phyloP scores from a whole-genome alignment of 2,329 filamentous ascomycete genomes.

The Sporothrix globosa region DNA sequence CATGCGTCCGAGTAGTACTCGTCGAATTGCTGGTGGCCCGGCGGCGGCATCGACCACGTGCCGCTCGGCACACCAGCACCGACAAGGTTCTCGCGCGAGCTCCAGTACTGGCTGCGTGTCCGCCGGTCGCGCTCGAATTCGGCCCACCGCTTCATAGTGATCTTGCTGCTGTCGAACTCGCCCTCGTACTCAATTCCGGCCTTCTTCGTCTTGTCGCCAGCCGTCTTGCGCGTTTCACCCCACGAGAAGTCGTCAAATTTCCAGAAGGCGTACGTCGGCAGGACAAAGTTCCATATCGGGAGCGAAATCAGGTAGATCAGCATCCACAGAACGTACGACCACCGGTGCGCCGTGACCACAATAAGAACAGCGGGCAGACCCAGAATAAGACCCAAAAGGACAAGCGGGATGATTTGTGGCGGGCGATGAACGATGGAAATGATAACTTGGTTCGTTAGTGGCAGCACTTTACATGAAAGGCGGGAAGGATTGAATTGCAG shows the following conservation, averaged over 20 bases:
- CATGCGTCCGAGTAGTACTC: constrained; percentile 60
- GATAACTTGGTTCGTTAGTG: constrained; percentile 60
- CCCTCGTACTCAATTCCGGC: constrained; percentile 85
- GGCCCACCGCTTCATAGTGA: constrained; percentile 98
- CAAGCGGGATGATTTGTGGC: constrained; percentile 84
- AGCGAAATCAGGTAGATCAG: constrained; percentile 90
- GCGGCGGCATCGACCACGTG: constrained; percentile 48
- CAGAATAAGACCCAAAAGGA: constrained; percentile 86
- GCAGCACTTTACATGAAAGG: constrained; percentile 10
- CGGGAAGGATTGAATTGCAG: not conserved
- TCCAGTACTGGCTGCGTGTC: constrained; percentile 56
- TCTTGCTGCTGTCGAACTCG: constrained; percentile 97
- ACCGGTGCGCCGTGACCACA: constrained; percentile 87
- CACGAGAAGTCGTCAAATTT: constrained; percentile 99
- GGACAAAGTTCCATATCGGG: constrained; percentile 95
- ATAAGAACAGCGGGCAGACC: constrained; percentile 92
- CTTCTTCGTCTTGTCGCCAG: constrained; percentile 86
- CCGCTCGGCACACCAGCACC: constrained; percentile 42
- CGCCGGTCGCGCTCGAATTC: constrained; percentile 81
- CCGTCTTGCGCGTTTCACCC: constrained; percentile 96
- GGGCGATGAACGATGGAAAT: constrained; percentile 78
- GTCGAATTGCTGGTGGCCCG: constrained; percentile 54
- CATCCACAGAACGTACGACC: constrained; percentile 96
- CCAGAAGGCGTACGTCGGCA: constrained; percentile 95
- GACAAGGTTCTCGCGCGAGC: constrained; percentile 56